These are phyloP conservation scores for Sporothrix brasiliensis DNA, from an alignment of 2,329 filamentous ascomycete genomes.

Conservation along the genomic window DNA sequence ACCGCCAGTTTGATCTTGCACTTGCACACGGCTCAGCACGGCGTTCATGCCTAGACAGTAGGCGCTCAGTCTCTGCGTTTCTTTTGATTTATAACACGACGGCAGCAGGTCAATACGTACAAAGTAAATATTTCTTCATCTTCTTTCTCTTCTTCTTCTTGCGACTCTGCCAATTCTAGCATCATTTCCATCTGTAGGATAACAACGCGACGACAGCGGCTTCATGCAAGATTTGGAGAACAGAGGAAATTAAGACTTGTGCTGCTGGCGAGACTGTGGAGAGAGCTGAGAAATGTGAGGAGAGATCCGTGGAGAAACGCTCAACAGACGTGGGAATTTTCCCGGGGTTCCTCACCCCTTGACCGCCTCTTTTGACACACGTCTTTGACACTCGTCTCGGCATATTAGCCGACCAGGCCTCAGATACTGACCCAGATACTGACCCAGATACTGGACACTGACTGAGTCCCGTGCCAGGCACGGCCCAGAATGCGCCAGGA, in stretches of 20 bases:
- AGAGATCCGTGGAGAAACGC: neutral
- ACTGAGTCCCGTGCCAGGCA: too few species aligned
- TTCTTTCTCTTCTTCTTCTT: neutral
- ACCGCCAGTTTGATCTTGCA: constrained; percentile 14
- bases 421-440: neutral
- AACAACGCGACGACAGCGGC: neutral
- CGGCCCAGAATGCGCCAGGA: too few species aligned
- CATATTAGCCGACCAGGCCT: neutral
- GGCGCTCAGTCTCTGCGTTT: neutral
- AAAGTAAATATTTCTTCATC: neutral
- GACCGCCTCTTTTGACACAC: constrained; percentile 19
- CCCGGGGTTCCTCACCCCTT: neutral
- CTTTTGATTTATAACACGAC: neutral
- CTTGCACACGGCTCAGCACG: neutral
- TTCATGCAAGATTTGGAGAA: constrained; percentile 18
- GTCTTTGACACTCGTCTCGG: constrained; percentile 6
- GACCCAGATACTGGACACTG: too few species aligned
- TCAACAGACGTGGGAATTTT: neutral
- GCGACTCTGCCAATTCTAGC: constrained; percentile 13
- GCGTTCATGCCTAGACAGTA: neutral
- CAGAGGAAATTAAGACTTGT: neutral
- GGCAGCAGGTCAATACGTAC: neutral
- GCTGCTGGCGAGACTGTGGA: neutral
- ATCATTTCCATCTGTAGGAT: neutral
- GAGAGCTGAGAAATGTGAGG: neutral